phyloP scores from a whole-genome alignment of 129 eudicot species.

The Ambrosia trifida region DNA sequence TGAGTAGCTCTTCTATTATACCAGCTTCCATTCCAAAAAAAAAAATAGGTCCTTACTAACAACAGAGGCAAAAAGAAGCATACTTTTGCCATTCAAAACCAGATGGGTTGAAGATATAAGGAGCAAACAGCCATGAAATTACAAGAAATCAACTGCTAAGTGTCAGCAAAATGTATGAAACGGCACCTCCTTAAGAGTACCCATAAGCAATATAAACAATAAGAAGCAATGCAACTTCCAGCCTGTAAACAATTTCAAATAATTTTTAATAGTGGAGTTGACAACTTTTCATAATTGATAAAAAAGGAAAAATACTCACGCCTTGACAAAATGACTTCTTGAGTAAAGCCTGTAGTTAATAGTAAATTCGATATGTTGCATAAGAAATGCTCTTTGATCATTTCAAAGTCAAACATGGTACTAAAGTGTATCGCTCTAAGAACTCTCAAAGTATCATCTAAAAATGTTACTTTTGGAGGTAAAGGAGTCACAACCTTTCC shows the following conservation, averaged over 20 bases:
- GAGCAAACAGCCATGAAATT: conserved; percentile 97
- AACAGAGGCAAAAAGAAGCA: conserved; percentile 27
- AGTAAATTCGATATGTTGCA: conserved; percentile 93
- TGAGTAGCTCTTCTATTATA: no score
- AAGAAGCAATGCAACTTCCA: conserved; percentile 94
- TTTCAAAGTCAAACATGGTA: conserved; percentile 68
- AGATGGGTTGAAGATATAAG: conserved; percentile 95
- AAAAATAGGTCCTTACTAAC: neutral
- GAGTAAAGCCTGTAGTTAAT: conserved; percentile 97
- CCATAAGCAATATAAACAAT: conserved; percentile 87
- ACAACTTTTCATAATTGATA: neutral
- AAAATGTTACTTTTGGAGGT: conserved; percentile 84
- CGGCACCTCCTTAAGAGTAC: conserved; percentile 66
- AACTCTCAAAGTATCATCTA: conserved; percentile 88
- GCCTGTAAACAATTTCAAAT: conserved; percentile 40
- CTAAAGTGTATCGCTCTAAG: conserved; percentile 94
- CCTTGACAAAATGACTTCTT: conserved; percentile 96
- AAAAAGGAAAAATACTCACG: conserved; percentile 50
- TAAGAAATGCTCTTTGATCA: conserved; percentile 93
- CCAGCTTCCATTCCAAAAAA: neutral
- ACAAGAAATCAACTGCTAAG: conserved; percentile 98
- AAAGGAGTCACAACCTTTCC: conserved; percentile 83
- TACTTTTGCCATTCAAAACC: conserved; percentile 99
- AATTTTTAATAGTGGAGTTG: neutral
- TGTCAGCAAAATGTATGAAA: conserved; percentile 72